phyloP scores from a whole-genome alignment of 148 eudicot genomes.

The Rhododendron ferrugineum region DNA sequence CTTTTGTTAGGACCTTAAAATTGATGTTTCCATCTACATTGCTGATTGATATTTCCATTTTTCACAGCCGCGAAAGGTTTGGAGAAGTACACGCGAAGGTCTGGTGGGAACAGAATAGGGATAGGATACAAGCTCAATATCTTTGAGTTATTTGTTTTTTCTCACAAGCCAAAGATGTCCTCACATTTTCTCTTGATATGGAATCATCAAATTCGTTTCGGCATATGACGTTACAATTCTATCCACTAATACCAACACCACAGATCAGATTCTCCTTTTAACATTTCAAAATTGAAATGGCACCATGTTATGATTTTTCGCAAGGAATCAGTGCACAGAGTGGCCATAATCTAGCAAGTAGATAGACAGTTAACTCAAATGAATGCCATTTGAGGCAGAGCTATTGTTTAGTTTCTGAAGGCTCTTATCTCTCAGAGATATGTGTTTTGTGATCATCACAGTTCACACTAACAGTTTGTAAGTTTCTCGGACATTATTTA shows the following conservation, averaged over 20 bases:
- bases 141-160: conserved; percentile 6
- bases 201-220: neutral
- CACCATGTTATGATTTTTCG: neutral
- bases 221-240: neutral
- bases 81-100: conserved; percentile 16
- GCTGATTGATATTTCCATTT: neutral
- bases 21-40: neutral
- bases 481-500: neutral
- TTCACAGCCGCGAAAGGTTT: conserved; percentile 18
- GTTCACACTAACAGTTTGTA: conserved; percentile 8
- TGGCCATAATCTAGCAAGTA: neutral
- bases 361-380: neutral
- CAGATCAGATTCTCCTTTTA: neutral
- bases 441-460: neutral
- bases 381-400: neutral
- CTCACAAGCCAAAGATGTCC: neutral
- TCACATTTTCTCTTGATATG: neutral
- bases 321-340: neutral
- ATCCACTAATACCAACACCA: neutral
- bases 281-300: neutral
- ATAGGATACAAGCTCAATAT: conserved; percentile 19
- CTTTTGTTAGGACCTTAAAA: neutral
- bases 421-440: neutral
- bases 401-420: neutral
- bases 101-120: conserved; percentile 22